Base-by-base conservation (phyloP, 129 eudicot species). In the Logfia minima region DNA sequence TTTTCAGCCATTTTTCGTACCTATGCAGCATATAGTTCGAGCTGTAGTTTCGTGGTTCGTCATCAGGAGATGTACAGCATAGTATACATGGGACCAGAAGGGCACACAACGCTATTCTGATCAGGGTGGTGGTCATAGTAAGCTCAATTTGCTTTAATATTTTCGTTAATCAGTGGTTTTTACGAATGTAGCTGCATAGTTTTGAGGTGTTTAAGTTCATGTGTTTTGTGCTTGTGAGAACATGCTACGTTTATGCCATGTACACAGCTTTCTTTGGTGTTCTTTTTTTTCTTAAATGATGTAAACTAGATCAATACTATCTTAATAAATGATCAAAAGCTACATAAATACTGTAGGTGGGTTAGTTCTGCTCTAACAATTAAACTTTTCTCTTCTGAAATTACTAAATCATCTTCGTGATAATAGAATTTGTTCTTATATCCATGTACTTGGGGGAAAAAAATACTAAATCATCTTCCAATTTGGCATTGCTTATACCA, bases 1-100 rank as follows among this genome's bases (percentile, higher is more conserved):
- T 66, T 28, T 71, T 53, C 23, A 79, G 72, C 96, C 96, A 90
- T 14, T 75, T 24, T 18, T 51, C 26, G 73, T 74, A 90, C 79
- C 86, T 82, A 34, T 78, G 29, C 43, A 22, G 48, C 80, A 80
- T 80, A 6, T 68, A 4, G 16, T 31, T 77, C 6, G 81, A 68
- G 29, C 53, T 73, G 21, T 81, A 60, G 19, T 13, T 28, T 29
- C 19, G 67, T 41, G 75, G 79, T 29, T 60, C 61, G 28, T 22
- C 19, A 0, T 72, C 31, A 0, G 10, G 16, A 67, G 72, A 35
- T 21, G 28, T 31, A 31, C 63, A 79, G 31, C 68, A 82, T 52
- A 77, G 70, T 32, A 79, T 48, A 37, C 43, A 51, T 18, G 41
- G 41, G 48, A 59, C 13, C 65, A 79, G 9, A 45, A 78, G 70